A percentile compares a stretch with the other conserved stretches of the same genome.
Conservation (phyloP, 768 basidiomycete species). For the Rhodocollybia butyracea region DNA sequence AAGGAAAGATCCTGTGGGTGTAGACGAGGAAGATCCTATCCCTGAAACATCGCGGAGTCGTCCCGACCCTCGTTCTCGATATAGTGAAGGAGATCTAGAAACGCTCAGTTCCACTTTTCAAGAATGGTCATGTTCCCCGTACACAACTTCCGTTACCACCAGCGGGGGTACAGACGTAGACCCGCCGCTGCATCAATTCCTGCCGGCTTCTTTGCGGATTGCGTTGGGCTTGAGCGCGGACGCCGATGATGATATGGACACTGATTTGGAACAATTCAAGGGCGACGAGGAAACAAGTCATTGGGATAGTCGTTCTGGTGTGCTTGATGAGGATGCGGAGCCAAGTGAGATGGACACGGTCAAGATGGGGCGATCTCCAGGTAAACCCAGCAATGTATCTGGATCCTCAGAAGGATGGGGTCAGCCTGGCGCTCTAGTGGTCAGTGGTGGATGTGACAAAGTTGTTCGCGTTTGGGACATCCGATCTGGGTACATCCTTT, state of each 20-base stretch:
- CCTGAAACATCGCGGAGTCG: not conserved
- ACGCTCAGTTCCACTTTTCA: not conserved
- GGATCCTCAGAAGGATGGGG: slow-evolving; percentile 87
- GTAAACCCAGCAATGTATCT: slow-evolving; percentile 49
- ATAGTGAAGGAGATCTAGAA: slow-evolving; percentile 1
- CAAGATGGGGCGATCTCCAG: slow-evolving; percentile 11
- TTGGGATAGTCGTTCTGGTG: slow-evolving; percentile 5
- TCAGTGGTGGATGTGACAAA: slow-evolving; percentile 93
- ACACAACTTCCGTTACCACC: not conserved
- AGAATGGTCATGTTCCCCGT: not conserved
- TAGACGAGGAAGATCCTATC: not conserved
- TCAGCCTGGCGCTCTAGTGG: slow-evolving; percentile 74
- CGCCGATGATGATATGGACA: slow-evolving; percentile 10
- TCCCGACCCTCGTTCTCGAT: not conserved
- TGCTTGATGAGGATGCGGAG: slow-evolving; percentile 17
- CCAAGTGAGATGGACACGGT: slow-evolving; percentile 1
- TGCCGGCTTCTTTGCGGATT: slow-evolving; percentile 40
- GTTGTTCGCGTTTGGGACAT: slow-evolving; percentile 92
- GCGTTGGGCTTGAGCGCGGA: slow-evolving; percentile 42
- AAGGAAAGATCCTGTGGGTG: slow-evolving; percentile 1
- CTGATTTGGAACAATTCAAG: not conserved
- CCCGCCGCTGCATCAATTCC: slow-evolving; percentile 18
- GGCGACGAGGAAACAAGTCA: slow-evolving; percentile 16
- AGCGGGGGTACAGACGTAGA: not conserved
- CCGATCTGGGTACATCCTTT: slow-evolving; percentile 62